These are phyloP conservation scores for Fusarium graminum DNA, from an alignment of 2,329 filamentous ascomycete species.

Conservation along the genomic window DNA sequence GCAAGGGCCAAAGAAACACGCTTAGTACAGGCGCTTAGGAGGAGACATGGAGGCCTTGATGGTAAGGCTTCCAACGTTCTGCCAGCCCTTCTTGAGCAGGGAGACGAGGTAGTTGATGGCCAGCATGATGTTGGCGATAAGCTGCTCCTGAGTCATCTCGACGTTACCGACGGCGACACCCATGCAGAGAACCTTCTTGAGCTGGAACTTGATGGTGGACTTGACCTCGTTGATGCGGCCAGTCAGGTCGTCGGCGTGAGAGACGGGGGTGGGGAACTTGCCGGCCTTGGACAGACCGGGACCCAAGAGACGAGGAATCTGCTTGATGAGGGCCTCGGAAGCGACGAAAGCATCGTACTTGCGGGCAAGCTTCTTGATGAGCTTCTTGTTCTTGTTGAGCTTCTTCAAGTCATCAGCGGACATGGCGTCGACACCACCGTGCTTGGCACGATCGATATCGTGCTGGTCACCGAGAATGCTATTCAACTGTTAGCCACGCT, in stretches of 20 bases:
- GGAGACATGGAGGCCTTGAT: slow-evolving; percentile 99
- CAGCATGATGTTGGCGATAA: slow-evolving; percentile 99
- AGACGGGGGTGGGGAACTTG: slow-evolving; percentile 99
- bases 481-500: slow-evolving; percentile 26
- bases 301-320: slow-evolving; percentile 99
- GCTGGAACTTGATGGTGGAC: slow-evolving; percentile 99
- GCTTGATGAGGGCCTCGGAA: slow-evolving; percentile 98
- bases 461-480: slow-evolving; percentile 80
- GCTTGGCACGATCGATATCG: slow-evolving; percentile 99
- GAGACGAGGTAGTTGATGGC: slow-evolving; percentile 99
- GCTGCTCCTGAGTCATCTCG: slow-evolving; percentile 94
- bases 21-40: slow-evolving; percentile 96
- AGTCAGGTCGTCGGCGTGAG: slow-evolving; percentile 92
- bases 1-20: slow-evolving; percentile 43
- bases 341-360: slow-evolving; percentile 99
- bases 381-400: slow-evolving; percentile 99
- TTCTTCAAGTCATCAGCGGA: slow-evolving; percentile 99
- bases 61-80: slow-evolving; percentile 99
- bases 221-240: slow-evolving; percentile 99
- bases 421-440: slow-evolving; percentile 98
- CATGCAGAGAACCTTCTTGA: slow-evolving; percentile 99
- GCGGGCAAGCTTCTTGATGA: slow-evolving; percentile 99
- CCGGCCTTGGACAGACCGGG: slow-evolving; percentile 99
- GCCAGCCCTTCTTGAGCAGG: slow-evolving; percentile 99
- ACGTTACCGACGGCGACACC: slow-evolving; percentile 99